These are phyloP conservation scores for Rubia peregrina DNA, from an alignment of 305 asterid genomes.

Conservation along the genomic window DNA sequence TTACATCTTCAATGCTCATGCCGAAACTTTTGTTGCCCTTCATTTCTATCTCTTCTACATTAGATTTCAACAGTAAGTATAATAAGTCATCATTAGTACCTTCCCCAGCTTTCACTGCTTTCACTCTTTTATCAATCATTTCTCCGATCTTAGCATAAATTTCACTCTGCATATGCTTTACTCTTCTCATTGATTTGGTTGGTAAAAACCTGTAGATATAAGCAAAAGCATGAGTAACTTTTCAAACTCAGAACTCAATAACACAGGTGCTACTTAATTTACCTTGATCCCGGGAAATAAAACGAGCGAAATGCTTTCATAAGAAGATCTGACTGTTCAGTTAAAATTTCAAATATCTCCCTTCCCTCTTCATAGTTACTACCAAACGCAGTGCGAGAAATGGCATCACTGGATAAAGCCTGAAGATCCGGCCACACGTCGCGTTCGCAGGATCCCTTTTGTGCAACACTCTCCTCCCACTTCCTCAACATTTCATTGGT, in stretches of 20 bases:
- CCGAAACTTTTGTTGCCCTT: slow-evolving; percentile 34
- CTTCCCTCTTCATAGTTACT: slow-evolving; percentile 20
- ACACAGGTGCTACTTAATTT: background rate
- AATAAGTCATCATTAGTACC: slow-evolving; percentile 28
- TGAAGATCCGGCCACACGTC: slow-evolving; percentile 30
- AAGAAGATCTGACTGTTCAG: slow-evolving; percentile 13
- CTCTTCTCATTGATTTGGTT: slow-evolving; percentile 35
- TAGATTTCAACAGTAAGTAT: slow-evolving; percentile 36
- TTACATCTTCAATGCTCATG: slow-evolving; percentile 34
- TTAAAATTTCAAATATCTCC: slow-evolving; percentile 20
- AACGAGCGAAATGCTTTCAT: slow-evolving; percentile 7
- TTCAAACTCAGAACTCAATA: background rate
- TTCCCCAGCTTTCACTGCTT: slow-evolving; percentile 34
- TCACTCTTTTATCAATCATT: slow-evolving; percentile 29
- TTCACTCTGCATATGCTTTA: slow-evolving; percentile 33
- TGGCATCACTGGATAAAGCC: slow-evolving; percentile 25
- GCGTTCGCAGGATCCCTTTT: slow-evolving; percentile 15
- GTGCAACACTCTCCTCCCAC: slow-evolving; percentile 12
- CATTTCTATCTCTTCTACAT: slow-evolving; percentile 30
- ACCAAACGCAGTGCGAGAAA: slow-evolving; percentile 26
- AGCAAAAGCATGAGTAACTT: background rate
- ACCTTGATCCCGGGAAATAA: slow-evolving; percentile 24
- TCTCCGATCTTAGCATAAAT: slow-evolving; percentile 19
- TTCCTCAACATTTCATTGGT: slow-evolving; percentile 23
- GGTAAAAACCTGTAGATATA: slow-evolving; percentile 31